Evolutionary conservation across 148 eudicot genomes (phyloP).

Genomic region (Camellia sinensis): DNA sequence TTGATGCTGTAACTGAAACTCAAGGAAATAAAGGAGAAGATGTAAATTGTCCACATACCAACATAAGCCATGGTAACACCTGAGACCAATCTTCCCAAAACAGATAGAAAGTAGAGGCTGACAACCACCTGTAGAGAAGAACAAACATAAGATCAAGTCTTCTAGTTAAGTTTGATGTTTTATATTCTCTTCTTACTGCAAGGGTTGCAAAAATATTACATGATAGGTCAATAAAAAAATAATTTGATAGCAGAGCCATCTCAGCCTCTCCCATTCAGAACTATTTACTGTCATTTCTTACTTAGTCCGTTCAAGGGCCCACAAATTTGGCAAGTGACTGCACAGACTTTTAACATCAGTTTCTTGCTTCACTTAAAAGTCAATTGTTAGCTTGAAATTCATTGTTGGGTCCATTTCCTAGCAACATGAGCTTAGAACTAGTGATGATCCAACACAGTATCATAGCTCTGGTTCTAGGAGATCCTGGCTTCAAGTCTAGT

Average conservation of each 20-base stretch:
- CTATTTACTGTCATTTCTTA: background rate
- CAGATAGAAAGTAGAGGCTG: conserved; percentile 71
- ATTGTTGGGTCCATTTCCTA: too few species aligned
- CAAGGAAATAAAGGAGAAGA: background rate
- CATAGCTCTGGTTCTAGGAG: too few species aligned
- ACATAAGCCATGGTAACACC: conserved; percentile 87
- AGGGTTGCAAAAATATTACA: background rate
- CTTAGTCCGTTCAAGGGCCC: background rate
- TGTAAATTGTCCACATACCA: conserved; percentile 39
- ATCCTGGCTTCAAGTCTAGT: too few species aligned
- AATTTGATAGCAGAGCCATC: background rate
- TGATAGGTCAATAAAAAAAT: background rate
- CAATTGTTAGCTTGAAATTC: too few species aligned
- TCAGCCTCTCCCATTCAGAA: background rate
- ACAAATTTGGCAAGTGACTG: background rate
- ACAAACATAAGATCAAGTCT: background rate
- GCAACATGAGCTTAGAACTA: too few species aligned
- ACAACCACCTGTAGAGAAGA: conserved; percentile 58
- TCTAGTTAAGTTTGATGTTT: background rate
- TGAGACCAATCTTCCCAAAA: conserved; percentile 75
- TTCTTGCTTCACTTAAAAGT: background rate
- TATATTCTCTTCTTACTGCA: background rate
- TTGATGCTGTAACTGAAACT: background rate
- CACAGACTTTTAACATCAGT: background rate
- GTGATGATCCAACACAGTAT: too few species aligned